Evolutionary conservation across 148 eudicot species (phyloP).

Genomic region (Agrostemma githago): DNA sequence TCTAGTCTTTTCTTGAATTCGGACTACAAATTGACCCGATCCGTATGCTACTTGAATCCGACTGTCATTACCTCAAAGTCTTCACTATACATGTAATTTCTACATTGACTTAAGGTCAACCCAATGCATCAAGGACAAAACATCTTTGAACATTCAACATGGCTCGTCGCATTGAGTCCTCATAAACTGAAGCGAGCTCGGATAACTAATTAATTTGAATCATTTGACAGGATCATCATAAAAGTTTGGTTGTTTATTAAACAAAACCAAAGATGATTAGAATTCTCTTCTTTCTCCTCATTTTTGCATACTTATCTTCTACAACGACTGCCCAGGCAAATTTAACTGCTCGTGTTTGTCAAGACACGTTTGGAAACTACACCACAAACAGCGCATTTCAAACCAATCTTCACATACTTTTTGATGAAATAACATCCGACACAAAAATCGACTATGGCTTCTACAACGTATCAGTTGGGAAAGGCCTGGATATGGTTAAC

Average conservation of each 20-base stretch:
- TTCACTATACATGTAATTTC: too few relatives aligned
- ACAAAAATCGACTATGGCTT: conserved; percentile 26
- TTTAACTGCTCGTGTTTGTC: conserved; percentile 1
- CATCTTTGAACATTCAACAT: too few relatives aligned
- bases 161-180: not conserved
- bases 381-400: conserved; percentile 16
- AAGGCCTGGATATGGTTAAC: conserved; percentile 26
- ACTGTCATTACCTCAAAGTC: too few relatives aligned
- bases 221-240: not conserved
- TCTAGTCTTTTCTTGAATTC: too few relatives aligned
- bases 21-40: too few relatives aligned
- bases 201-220: too few relatives aligned
- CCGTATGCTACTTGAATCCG: too few relatives aligned
- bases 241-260: not conserved
- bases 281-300: not conserved
- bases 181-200: not conserved
- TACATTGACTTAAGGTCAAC: conserved; percentile 5
- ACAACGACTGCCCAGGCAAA: conserved; percentile 12
- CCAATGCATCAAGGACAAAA: too few relatives aligned
- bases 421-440: conserved; percentile 13
- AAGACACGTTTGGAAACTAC: conserved; percentile 24
- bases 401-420: conserved; percentile 5
- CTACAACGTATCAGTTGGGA: conserved; percentile 29
- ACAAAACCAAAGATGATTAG: not conserved
- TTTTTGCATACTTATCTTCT: not conserved